A percentile compares a stretch with the other conserved stretches of the same genome.
Evolutionary conservation across 2,329 filamentous ascomycete species (phyloP).

Genomic region (Colletotrichum musicola): DNA sequence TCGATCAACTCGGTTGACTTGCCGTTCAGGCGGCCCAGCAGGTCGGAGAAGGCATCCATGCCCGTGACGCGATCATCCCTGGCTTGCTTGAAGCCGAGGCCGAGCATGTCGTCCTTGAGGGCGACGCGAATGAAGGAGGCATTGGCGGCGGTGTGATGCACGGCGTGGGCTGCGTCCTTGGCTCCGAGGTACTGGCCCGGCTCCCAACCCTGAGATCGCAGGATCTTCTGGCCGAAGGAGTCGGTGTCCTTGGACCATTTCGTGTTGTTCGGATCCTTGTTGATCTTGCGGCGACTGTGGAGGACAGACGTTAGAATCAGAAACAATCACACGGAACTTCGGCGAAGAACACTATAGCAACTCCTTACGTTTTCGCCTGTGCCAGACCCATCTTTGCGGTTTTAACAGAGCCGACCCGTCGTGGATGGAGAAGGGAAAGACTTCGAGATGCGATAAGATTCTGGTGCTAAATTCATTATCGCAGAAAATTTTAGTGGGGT

Average conservation of each 20-base stretch:
- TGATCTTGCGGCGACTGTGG: conserved; percentile 73
- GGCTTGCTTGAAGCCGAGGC: conserved; percentile 84
- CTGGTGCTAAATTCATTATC: conserved; percentile 28
- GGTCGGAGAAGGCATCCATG: conserved; percentile 85
- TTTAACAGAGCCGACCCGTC: conserved; percentile 19
- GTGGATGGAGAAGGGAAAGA: conserved; percentile 25
- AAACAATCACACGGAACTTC: background rate
- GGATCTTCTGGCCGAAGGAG: conserved; percentile 90
- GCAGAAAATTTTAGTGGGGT: conserved; percentile 39
- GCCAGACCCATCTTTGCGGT: conserved; percentile 40
- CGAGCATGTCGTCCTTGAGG: conserved; percentile 91
- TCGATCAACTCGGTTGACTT: conserved; percentile 81
- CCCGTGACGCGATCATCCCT: conserved; percentile 85
- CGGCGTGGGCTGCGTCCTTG: conserved; percentile 79
- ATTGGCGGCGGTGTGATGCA: conserved; percentile 83
- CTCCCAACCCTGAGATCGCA: conserved; percentile 90
- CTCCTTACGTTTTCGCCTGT: conserved; percentile 35
- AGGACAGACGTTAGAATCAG: background rate
- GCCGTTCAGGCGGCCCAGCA: conserved; percentile 91
- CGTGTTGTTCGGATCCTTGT: conserved; percentile 94
- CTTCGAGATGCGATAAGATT: conserved; percentile 35
- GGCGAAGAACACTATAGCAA: background rate
- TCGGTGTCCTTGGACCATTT: conserved; percentile 87
- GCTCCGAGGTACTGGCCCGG: conserved; percentile 87
- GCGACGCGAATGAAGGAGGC: conserved; percentile 86